Base-by-base conservation (phyloP, 768 basidiomycete species). In the Agaricus sinodeliciosus region DNA sequence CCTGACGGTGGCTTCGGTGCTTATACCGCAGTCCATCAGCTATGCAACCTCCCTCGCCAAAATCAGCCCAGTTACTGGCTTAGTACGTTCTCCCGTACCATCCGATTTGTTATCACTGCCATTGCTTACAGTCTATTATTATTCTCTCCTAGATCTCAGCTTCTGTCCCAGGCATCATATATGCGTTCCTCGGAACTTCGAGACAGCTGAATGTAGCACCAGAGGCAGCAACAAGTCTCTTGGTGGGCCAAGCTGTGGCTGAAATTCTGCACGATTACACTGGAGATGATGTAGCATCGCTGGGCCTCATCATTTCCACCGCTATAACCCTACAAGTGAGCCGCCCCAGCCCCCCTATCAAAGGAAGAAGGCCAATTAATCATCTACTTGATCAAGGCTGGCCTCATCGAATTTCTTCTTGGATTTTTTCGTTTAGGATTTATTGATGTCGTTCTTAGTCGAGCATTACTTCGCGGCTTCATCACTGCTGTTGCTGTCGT, bases 381-480 rank as follows among this genome's bases (percentile, higher is more conserved):
- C 3, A 22, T 9, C 28, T 41, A 40, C 27, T 35, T 11, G 3
- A 31, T 31, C 4, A 57, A 90, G 87, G 87, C 85, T 58, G 93
- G 93, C 36, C 59, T 94, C 28, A 86, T 96, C 58, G 85, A 91
- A 0, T 92, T 90, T 55, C 65, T 88, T 22, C 76, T 96, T 27
- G 94, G 94, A 2, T 80, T 95, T 60, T 85, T 94, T 63, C 78
- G 92, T 22, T 74, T 97, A 9, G 93, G 94, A 2, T 95, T 95
- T 68, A 81, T 95, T 49, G 94, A 97, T 64, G 94, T 95, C 11
- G 88, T 95, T 4, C 77, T 97, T 26, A 92, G 90, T 60, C 84
- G 92, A 48, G 90, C 93, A 3, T 75, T 95, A 12, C 75, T 95
- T 50, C 79, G 90, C 26, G 94, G 94, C 2, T 94, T 95, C 63